Conservation (phyloP, 2,329 filamentous ascomycete genomes). For the Ophiocordyceps camponoti-floridani region DNA sequence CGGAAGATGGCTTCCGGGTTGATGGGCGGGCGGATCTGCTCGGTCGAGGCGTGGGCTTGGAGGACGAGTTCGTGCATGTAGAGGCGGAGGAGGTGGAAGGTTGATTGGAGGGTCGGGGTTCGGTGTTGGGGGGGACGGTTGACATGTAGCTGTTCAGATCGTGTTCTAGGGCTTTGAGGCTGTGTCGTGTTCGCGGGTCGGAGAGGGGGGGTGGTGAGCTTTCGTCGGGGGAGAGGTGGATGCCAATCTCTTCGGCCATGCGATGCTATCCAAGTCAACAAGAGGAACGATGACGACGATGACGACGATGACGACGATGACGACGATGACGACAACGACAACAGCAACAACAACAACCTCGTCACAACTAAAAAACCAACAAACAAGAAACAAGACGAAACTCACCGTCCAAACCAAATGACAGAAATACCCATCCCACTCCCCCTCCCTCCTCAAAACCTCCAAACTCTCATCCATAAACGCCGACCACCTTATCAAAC, state of each 20-base stretch:
- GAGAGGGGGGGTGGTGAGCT: conserved; percentile 25
- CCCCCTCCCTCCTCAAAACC: conserved; percentile 34
- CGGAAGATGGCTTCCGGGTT: conserved; percentile 23
- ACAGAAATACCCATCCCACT: conserved; percentile 38
- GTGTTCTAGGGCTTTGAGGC: conserved; percentile 45
- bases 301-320: too few species aligned
- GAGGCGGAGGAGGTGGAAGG: conserved; percentile 46
- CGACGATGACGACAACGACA: too few species aligned
- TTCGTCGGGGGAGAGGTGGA: conserved; percentile 51
- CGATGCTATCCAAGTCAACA: too few species aligned
- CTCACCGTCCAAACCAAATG: conserved; percentile 33
- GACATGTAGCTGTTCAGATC: conserved; percentile 42
- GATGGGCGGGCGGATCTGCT: conserved; percentile 31
- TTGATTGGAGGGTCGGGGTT: conserved; percentile 38
- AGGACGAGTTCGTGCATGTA: conserved; percentile 65
- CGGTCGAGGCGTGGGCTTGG: conserved; percentile 39
- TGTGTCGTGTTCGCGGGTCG: conserved; percentile 45
- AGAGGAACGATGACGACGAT: too few species aligned
- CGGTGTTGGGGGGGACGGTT: conserved; percentile 29
- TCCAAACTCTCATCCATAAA: conserved; percentile 45
- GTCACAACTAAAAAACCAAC: too few species aligned
- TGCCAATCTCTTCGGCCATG: conserved; percentile 49
- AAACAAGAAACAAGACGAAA: too few species aligned
- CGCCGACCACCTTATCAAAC: conserved; percentile 38
- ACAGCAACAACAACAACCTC: too few species aligned